Conservation (phyloP, 495 filamentous ascomycete genomes). For the Xylaria longipes region DNA sequence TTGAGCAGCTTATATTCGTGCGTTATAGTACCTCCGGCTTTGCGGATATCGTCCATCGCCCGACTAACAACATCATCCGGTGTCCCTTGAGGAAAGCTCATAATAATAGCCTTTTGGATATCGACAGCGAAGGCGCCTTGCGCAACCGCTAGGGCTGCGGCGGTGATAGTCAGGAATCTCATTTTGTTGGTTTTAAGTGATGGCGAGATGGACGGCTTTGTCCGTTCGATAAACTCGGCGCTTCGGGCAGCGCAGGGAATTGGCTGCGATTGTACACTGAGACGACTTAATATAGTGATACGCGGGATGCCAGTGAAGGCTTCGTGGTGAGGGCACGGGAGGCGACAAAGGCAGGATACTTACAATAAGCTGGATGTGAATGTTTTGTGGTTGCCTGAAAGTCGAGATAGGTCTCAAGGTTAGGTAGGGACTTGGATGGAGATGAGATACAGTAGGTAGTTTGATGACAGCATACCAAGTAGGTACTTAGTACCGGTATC, state of each 20-base stretch:
- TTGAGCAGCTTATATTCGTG: slow-evolving; percentile 66
- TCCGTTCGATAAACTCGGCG: neutral
- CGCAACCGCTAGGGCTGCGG: slow-evolving; percentile 61
- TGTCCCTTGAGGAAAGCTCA: slow-evolving; percentile 77
- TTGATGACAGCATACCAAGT: slow-evolving; percentile 15
- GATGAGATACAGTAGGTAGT: neutral
- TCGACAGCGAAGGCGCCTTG: slow-evolving; percentile 61
- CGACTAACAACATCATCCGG: slow-evolving; percentile 70
- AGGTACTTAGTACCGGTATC: no score
- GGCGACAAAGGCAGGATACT: neutral
- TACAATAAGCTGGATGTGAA: neutral
- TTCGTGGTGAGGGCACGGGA: neutral
- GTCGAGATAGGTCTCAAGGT: neutral
- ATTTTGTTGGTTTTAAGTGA: slow-evolving; percentile 50
- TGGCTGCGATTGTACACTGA: slow-evolving; percentile 2
- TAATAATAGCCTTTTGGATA: slow-evolving; percentile 72
- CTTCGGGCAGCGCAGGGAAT: slow-evolving; percentile 7
- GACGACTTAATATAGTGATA: neutral
- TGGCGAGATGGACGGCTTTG: neutral
- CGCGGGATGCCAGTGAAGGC: neutral
- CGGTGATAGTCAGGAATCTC: slow-evolving; percentile 61
- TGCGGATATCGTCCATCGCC: slow-evolving; percentile 72
- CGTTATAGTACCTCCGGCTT: slow-evolving; percentile 66
- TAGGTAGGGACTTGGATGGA: neutral
- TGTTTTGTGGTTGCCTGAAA: slow-evolving; percentile 1